Base-by-base conservation (phyloP, 2,329 filamentous ascomycete species). In the Exophiala sp. region DNA sequence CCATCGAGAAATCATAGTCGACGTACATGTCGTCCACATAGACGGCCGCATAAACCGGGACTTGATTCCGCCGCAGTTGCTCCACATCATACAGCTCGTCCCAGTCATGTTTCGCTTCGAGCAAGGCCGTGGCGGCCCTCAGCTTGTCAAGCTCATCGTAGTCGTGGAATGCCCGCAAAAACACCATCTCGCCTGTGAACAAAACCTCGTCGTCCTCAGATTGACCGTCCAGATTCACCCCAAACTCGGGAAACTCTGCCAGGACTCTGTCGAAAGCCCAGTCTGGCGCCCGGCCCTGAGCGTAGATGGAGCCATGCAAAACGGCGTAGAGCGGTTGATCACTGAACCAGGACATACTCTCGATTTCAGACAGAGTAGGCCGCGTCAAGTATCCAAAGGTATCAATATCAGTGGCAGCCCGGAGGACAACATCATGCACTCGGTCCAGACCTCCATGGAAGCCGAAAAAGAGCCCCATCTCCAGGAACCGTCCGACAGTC, bases 21-120 rank as follows among this genome's bases (percentile, higher is more conserved):
- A 97, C 90, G 62, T 94, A 96, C 86, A 96, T 93, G 64, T 95
- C 89, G 56, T 95, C 85, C 3, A 88, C 66, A 60, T 86, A 97
- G 1, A 81, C 85, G 1, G 86, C 88, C 1, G 89, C 85, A 63
- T 93, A 96, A 0, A 95, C 81, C 0, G 91, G 90, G 0, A 96
- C 87, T 51, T 82, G 75, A 62, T 96, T 96, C 60, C 76, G 78
- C 14, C 75, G 77, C 41, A 96, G 73, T 66, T 86, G 83, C 46
- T 79, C 77, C 55, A 80, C 73, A 62, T 95, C 80, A 65, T 95
- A 96, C 3, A 96, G 73, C 0, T 73, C 70, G 1, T 83, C 79
- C 90, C 91, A 96, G 54, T 83, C 77, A 3, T 76, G 68, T 38
- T 79, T 78, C 0, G 73, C 62, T 1, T 90, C 90, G 21, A 96